Evolutionary conservation across 2,329 filamentous ascomycete species (phyloP), one percentile per base, ranked within the genome.

Genomic region (Colletotrichum chlorophyti): DNA sequence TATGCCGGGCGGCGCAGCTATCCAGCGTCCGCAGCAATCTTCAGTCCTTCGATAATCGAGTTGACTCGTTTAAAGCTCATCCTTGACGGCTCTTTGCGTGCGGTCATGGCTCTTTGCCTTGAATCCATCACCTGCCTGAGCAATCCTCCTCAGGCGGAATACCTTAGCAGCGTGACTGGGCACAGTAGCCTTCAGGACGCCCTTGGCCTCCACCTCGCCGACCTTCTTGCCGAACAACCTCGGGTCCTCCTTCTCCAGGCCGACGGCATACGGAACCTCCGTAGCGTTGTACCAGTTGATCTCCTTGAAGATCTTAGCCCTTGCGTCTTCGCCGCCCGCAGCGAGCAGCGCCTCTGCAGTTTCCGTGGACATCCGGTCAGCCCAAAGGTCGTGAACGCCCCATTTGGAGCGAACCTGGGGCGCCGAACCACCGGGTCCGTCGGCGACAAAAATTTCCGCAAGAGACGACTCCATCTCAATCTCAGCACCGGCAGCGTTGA

Each of bases 321-420:
- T 42, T 9, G 29, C 45, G 2, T 41, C 55, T n/a, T 59, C 29
- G 17, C 41, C 40, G 8, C 34, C 47, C 11, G 63, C 63, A 4
- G 46, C 19, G 11, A 64, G 19, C 4, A 65, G 48, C n/a, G 52
- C 57, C 46, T 50, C 42, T 0, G 63, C 63, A 21, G 24, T 57
- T 19, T 59, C 43, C 10, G 48, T 49, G 14, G 60, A 19, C 63
- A 65, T 65, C 26, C 63, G 53, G 35, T 64, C 52, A 12, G 63
- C 63, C 63, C 61, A 65, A 4, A 65, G 58, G 29, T 66, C 61
- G 32, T 66, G 51, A n/a, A 65, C 42, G n/a, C 60, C 53, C 64
- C 64, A 66, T 32, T 60, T 53, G 27, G 38, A 58, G 27, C 43
- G 26, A 9, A 64, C 61, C 50, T 66, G 63, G 11, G 55, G 58